Base-by-base conservation (phyloP, 2,329 filamentous ascomycete species). In the Ascochyta lentis region DNA sequence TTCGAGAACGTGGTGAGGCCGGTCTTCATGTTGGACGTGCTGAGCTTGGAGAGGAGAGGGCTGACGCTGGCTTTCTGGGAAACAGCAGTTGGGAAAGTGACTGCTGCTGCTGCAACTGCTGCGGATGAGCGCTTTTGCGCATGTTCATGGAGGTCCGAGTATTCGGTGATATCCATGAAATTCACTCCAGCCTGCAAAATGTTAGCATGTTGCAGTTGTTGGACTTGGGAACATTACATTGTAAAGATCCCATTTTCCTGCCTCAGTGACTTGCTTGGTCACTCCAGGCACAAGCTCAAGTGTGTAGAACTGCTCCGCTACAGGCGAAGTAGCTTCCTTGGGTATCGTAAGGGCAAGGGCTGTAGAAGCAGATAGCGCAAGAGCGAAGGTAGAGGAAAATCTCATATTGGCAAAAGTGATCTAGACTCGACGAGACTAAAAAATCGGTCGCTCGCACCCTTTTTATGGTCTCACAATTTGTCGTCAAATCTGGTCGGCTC, bases 101-200 rank as follows among this genome's bases (percentile, higher is more conserved):
- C 56, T 15, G 60, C 60, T 15, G 49, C 54, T 6, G 48, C 26
- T 19, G 34, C 56, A 13, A 59, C 60, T 15, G 49, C n/a, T 31
- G 29, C 29, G 6, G 12, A 31, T 23, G 52, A n/a, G 9, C 46
- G 34, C 10, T 50, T 37, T 4, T 46, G 45, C 0, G 55, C 26
- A 9, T 49, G 37, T 6, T 16, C 48, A 31, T 63, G 53, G 26
- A 69, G 58, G 12, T 61, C 59, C 1, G 43, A 31, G 35, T 66
- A 61, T 31, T 68, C 54, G 16, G 66, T 69, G 19, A 69, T 65
- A 47, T 70, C 66, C 47, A 69, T 63, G 61, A 70, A 66, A 33
- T 67, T 56, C 7, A 50, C 62, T 3, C 62, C 67, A 34, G 59
- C 33, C 65, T 68, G 69, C 86, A 29, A 15, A 3, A 19, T 2